A percentile compares a stretch with the other conserved stretches of the same genome.
These are phyloP conservation scores for Blastomyces gilchristii DNA, from an alignment of 2,329 filamentous ascomycete species.

Conservation along the genomic window DNA sequence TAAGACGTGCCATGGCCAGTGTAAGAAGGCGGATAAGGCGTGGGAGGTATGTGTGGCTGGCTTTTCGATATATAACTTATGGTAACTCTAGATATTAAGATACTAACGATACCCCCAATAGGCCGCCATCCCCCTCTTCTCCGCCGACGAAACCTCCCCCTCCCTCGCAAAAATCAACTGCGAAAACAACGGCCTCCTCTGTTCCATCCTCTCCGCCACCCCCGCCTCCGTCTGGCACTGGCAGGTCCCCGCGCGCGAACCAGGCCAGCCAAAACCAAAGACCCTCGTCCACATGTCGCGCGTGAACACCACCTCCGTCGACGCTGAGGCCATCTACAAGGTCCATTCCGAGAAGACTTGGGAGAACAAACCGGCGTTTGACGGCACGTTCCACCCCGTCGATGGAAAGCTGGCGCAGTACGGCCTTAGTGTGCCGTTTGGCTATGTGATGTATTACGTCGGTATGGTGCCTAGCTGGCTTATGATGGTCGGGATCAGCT, in stretches of 20 bases:
- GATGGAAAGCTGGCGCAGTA: slow-evolving; percentile 47
- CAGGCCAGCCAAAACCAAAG: slow-evolving; percentile 43
- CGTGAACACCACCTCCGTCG: slow-evolving; percentile 49
- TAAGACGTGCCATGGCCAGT: slow-evolving; percentile 53
- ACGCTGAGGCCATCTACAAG: slow-evolving; percentile 46
- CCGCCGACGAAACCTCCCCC: slow-evolving; percentile 45
- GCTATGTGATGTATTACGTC: slow-evolving; percentile 48
- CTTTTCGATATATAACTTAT: background rate
- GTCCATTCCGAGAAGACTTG: slow-evolving; percentile 49
- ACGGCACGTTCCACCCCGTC: slow-evolving; percentile 52
- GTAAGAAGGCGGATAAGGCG: slow-evolving; percentile 44
- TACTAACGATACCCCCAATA: background rate
- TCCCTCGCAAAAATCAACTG: slow-evolving; percentile 51
- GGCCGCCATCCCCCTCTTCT: slow-evolving; percentile 43
- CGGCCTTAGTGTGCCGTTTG: slow-evolving; percentile 44
- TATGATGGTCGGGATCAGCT: slow-evolving; percentile 54
- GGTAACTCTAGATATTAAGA: background rate
- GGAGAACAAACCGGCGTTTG: slow-evolving; percentile 42
- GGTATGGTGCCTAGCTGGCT: slow-evolving; percentile 52
- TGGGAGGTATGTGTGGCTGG: slow-evolving; percentile 37
- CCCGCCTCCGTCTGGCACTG: slow-evolving; percentile 50
- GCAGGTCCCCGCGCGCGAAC: slow-evolving; percentile 42
- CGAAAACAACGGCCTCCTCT: slow-evolving; percentile 48
- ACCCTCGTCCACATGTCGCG: slow-evolving; percentile 45
- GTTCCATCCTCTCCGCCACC: slow-evolving; percentile 49